phyloP scores from a whole-genome alignment of 305 asterid species.

The Fraxinus sp. region DNA sequence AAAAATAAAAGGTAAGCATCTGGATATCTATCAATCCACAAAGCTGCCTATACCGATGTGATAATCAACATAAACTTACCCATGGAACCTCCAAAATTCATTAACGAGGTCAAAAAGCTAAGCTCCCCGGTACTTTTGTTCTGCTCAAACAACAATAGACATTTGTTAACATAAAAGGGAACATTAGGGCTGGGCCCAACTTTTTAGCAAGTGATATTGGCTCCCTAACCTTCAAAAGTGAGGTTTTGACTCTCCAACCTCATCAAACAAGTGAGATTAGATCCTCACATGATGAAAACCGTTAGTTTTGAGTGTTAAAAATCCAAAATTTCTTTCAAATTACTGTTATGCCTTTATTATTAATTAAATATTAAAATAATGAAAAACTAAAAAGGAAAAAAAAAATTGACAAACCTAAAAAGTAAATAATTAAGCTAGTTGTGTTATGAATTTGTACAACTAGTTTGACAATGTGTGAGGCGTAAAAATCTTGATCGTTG shows the following conservation, averaged over 20 bases:
- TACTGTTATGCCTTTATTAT: background rate
- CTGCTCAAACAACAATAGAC: slow-evolving; percentile 43
- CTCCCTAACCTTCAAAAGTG: background rate
- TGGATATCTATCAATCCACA: background rate
- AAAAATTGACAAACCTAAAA: background rate
- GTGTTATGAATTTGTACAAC: too few species aligned
- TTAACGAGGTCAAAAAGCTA: slow-evolving; percentile 82
- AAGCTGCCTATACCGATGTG: background rate
- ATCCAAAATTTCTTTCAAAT: background rate
- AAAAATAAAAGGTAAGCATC: slow-evolving; percentile 16
- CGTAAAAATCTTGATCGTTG: too few species aligned
- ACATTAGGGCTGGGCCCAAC: background rate
- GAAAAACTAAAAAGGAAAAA: too few species aligned
- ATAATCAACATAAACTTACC: slow-evolving; percentile 52
- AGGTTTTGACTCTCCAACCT: background rate
- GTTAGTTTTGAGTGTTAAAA: background rate
- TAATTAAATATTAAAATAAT: too few species aligned
- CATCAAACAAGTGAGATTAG: background rate
- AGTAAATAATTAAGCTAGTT: too few species aligned
- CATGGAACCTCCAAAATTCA: slow-evolving; percentile 90
- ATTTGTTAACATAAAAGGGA: slow-evolving; percentile 15
- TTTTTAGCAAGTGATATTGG: background rate
- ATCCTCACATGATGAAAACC: background rate
- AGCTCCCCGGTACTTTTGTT: slow-evolving; percentile 93
- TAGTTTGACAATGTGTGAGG: too few species aligned